Evolutionary conservation across 345 rosid species (phyloP).

Genomic region (Angophora floribunda): DNA sequence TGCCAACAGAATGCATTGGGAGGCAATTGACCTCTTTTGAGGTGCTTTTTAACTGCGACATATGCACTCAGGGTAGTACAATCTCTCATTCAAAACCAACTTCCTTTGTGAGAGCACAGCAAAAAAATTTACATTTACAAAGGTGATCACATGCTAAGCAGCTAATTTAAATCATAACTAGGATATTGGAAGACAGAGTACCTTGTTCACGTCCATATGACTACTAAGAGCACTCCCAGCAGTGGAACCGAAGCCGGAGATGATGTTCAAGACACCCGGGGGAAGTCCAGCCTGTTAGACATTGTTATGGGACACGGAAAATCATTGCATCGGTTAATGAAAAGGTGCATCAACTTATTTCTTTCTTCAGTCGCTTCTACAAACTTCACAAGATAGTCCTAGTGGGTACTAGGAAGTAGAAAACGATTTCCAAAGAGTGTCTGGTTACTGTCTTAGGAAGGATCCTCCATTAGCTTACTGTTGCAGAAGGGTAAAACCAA

Average conservation of each 20-base stretch:
- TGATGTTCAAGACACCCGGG: conserved; percentile 78
- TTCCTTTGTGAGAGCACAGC: not conserved
- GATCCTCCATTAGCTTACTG: not conserved
- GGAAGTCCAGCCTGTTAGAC: conserved; percentile 86
- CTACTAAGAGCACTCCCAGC: conserved; percentile 85
- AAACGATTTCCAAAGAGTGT: not conserved
- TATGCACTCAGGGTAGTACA: not conserved
- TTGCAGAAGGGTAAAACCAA: not conserved
- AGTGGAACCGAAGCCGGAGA: conserved; percentile 80
- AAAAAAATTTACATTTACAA: not conserved
- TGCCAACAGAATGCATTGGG: not conserved
- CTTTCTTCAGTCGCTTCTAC: not conserved
- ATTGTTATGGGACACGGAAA: not conserved
- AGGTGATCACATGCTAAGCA: not conserved
- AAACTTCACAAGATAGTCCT: not conserved
- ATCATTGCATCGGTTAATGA: not conserved
- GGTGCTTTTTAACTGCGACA: not conserved
- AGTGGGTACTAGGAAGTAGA: not conserved
- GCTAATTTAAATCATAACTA: not conserved
- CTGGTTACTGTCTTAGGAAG: not conserved
- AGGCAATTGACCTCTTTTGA: not conserved
- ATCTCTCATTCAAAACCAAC: not conserved
- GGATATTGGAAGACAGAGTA: not conserved
- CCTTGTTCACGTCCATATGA: conserved; percentile 95
- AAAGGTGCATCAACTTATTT: not conserved